Evolutionary conservation across 2,329 filamentous ascomycete genomes (phyloP).

Genomic region (Phyllosticta citribraziliensis): DNA sequence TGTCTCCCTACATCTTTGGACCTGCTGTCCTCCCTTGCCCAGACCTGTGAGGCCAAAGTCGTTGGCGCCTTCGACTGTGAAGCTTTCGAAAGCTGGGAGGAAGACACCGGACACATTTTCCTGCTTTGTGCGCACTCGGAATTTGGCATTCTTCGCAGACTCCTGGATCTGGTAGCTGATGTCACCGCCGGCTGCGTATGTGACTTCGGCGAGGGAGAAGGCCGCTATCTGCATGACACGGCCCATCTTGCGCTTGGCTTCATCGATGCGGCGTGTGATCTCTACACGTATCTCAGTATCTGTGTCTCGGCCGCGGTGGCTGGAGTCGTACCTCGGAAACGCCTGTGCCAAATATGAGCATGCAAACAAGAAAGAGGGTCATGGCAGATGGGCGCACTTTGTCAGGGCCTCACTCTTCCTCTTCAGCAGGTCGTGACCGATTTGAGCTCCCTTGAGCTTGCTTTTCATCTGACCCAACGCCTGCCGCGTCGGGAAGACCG

Average conservation of each 20-base stretch:
- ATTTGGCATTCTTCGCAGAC: constrained; percentile 83
- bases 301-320: not conserved
- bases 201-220: constrained; percentile 94
- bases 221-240: constrained; percentile 98
- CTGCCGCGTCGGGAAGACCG: constrained; percentile 96
- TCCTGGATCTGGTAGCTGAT: constrained; percentile 97
- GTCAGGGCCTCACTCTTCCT: constrained; percentile 96
- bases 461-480: constrained; percentile 94
- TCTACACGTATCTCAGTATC: constrained; percentile 38
- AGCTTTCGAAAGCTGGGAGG: constrained; percentile 87
- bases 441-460: constrained; percentile 74
- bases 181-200: constrained; percentile 86
- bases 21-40: constrained; percentile 94
- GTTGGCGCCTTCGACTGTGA: constrained; percentile 76
- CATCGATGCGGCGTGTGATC: constrained; percentile 93
- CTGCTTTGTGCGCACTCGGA: constrained; percentile 88
- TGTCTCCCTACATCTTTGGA: constrained; percentile 88
- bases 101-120: constrained; percentile 98
- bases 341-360: constrained; percentile 41
- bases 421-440: constrained; percentile 89
- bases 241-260: constrained; percentile 98
- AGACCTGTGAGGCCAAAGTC: constrained; percentile 94
- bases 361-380: constrained; percentile 11
- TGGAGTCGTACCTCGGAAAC: constrained; percentile 64
- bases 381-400: constrained; percentile 52